These are phyloP conservation scores for Acanthochlamys bracteata DNA, from an alignment of 106 monocot genomes.

Conservation along the genomic window DNA sequence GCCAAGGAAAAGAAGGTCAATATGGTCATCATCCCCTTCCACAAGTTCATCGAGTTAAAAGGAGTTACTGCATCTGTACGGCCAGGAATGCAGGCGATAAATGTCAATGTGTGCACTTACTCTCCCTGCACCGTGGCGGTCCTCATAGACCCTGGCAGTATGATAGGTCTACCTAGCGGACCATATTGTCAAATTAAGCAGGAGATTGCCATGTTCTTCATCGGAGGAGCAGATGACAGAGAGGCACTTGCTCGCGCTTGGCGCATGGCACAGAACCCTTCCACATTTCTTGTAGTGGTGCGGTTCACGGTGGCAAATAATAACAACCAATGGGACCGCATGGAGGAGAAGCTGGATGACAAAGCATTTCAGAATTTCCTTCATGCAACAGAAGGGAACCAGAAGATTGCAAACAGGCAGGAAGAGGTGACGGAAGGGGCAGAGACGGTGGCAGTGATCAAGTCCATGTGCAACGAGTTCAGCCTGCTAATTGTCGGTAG, in stretches of 20 bases:
- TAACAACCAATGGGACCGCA: not conserved
- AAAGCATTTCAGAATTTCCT: not conserved
- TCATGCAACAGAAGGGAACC: not conserved
- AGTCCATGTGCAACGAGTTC: conserved; percentile 7
- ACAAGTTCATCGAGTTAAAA: not conserved
- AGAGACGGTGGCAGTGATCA: conserved; percentile 8
- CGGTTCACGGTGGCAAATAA: not conserved
- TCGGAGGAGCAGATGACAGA: not conserved
- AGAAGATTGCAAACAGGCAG: conserved; percentile 5
- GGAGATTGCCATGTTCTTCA: not conserved
- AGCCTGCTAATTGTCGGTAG: not conserved
- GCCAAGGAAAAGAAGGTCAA: not conserved
- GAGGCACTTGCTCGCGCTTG: not conserved
- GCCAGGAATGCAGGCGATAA: not conserved
- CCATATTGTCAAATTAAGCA: no score
- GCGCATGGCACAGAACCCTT: not conserved
- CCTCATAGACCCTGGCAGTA: not conserved
- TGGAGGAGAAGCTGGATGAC: not conserved
- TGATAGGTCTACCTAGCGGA: not conserved
- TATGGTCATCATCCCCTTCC: not conserved
- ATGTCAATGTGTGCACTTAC: not conserved
- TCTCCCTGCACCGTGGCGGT: not conserved
- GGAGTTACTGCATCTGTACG: not conserved
- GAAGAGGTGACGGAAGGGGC: conserved; percentile 21
- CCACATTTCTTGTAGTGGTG: not conserved